Conservation (phyloP, 1,284 basidiomycete genomes). For the Irpex sp. region DNA sequence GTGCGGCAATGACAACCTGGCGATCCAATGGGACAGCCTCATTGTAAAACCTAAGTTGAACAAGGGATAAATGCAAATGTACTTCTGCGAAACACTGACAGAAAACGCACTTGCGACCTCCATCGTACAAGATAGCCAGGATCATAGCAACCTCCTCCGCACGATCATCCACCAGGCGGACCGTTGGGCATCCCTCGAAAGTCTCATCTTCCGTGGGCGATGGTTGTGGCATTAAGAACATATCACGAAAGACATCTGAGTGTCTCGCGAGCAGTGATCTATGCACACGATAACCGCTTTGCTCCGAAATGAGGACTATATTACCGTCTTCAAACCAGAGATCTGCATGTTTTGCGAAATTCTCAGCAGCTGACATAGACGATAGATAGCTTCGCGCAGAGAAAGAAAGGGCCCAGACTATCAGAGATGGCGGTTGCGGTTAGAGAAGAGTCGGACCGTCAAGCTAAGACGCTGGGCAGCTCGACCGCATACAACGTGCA, state of each 20-base stretch:
- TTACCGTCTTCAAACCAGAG: constrained; percentile 67
- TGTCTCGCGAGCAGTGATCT: constrained; percentile 58
- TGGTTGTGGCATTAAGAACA: constrained; percentile 31
- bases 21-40: no score
- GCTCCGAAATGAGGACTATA: constrained; percentile 49
- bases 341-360: not conserved
- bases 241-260: constrained; percentile 58
- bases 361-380: not conserved
- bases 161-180: not conserved
- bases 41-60: no score
- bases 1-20: not conserved
- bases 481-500: no score
- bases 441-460: no score
- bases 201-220: not conserved
- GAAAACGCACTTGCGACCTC: no score
- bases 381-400: no score
- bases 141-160: not conserved
- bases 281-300: constrained; percentile 59
- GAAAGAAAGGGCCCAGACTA: no score
- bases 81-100: no score
- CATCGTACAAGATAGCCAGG: not conserved
- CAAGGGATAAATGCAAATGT: no score
- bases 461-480: no score
- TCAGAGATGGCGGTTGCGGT: no score
- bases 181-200: not conserved